Evolutionary conservation across 148 eudicot species (phyloP).

Genomic region (Rhododendron kiyosumense): DNA sequence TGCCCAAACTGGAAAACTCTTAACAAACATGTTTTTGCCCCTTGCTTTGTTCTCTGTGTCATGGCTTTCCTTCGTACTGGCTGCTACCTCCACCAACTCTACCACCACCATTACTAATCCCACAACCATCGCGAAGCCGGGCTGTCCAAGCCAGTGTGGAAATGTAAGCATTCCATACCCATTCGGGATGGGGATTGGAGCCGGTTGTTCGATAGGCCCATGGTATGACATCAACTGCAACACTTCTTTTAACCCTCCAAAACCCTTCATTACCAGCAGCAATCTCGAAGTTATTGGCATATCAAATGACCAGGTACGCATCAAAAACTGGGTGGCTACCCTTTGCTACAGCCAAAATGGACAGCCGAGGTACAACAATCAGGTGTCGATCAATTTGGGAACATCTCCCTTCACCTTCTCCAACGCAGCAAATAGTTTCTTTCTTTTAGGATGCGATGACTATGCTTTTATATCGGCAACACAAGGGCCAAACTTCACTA

Average conservation of each 20-base stretch:
- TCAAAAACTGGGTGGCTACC: constrained; percentile 19
- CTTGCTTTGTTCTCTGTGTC: too few relatives aligned
- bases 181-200: constrained; percentile 32
- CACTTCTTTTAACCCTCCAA: constrained; percentile 30
- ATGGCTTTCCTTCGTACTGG: too few relatives aligned
- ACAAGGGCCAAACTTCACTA: constrained; percentile 11
- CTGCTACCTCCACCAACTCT: too few relatives aligned
- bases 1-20: too few relatives aligned
- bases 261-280: constrained; percentile 14
- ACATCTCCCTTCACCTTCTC: constrained; percentile 33
- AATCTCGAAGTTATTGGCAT: constrained; percentile 21
- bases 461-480: neutral
- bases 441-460: constrained; percentile 51
- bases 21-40: too few relatives aligned
- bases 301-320: constrained; percentile 18
- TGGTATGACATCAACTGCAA: constrained; percentile 30
- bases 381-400: neutral
- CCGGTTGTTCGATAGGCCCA: constrained; percentile 26
- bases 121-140: constrained; percentile 15
- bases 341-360: constrained; percentile 21
- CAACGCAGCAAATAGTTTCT: constrained; percentile 23
- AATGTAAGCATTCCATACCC: constrained; percentile 48
- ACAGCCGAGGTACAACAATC: neutral
- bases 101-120: too few relatives aligned
- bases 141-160: constrained; percentile 44